Evolutionary conservation across 306 rosid species (phyloP).

Genomic region (Inga oerstediana): DNA sequence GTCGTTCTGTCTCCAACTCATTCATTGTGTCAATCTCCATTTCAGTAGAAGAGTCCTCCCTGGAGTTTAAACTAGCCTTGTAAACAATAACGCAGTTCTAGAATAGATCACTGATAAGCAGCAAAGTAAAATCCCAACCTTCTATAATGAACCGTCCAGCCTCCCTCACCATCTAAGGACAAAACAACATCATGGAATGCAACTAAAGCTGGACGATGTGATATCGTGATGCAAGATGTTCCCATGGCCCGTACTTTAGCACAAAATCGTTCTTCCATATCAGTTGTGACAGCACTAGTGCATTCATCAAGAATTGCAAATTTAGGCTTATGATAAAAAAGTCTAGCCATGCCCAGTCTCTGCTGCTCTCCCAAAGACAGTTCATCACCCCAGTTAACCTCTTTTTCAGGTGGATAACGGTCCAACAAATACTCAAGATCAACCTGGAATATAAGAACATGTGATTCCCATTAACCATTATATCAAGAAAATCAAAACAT

Average conservation of each 20-base stretch:
- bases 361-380: conserved; percentile 98
- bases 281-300: conserved; percentile 99
- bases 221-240: conserved; percentile 98
- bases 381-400: conserved; percentile 98
- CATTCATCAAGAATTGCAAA: conserved; percentile 99
- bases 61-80: conserved; percentile 46
- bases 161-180: conserved; percentile 99
- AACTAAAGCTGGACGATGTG: conserved; percentile 97
- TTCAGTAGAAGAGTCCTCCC: conserved; percentile 72
- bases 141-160: conserved; percentile 87
- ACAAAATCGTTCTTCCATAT: conserved; percentile 99
- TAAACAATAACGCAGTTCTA: conserved; percentile 35
- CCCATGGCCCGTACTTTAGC: conserved; percentile 98
- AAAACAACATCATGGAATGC: conserved; percentile 96
- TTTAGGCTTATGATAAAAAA: conserved; percentile 94
- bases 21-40: conserved; percentile 49
- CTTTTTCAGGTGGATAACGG: conserved; percentile 84
- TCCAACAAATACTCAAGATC: conserved; percentile 94
- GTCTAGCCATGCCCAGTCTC: conserved; percentile 98
- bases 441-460: conserved; percentile 58
- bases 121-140: conserved; percentile 55
- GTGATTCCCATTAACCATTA: conserved; percentile 30
- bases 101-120: conserved; percentile 24
- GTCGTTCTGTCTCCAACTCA: conserved; percentile 63
- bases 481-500: conserved; percentile 34